Evolutionary conservation across 2,329 filamentous ascomycete genomes (phyloP).

Genomic region (Penicillium capsulatum): DNA sequence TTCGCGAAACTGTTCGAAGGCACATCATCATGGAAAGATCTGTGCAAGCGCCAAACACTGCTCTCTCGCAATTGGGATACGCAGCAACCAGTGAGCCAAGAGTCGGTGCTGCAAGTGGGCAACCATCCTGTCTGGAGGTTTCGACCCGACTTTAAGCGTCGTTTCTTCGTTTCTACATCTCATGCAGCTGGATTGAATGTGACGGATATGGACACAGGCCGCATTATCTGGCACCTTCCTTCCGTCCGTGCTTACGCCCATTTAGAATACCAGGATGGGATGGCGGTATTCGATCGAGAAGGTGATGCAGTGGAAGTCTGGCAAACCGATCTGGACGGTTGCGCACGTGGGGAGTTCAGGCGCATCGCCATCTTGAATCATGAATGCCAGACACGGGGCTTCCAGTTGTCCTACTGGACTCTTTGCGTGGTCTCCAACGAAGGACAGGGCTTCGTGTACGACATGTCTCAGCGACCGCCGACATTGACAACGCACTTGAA

Average conservation of each 20-base stretch:
- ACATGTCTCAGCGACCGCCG: constrained; percentile 38
- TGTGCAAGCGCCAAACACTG: constrained; percentile 42
- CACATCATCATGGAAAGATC: constrained; percentile 42
- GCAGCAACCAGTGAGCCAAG: constrained; percentile 32
- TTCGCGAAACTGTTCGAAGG: constrained; percentile 36
- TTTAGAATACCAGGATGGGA: constrained; percentile 47
- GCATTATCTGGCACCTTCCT: constrained; percentile 38
- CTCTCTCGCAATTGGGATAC: constrained; percentile 40
- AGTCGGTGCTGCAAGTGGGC: constrained; percentile 41
- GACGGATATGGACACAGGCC: constrained; percentile 46
- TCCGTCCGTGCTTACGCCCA: constrained; percentile 45
- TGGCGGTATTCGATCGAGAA: constrained; percentile 44
- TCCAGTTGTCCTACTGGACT: constrained; percentile 43
- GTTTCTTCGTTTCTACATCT: constrained; percentile 45
- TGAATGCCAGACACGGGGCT: constrained; percentile 44
- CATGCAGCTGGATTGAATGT: constrained; percentile 46
- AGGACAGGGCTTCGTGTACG: constrained; percentile 46
- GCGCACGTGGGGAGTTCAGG: constrained; percentile 38
- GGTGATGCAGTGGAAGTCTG: constrained; percentile 47
- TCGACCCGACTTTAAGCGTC: constrained; percentile 45
- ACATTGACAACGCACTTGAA: constrained; percentile 32
- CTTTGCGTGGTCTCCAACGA: constrained; percentile 47
- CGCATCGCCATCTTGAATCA: constrained; percentile 41
- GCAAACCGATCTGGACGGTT: constrained; percentile 36
- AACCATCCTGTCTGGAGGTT: constrained; percentile 46